These are phyloP conservation scores for Penicillium sp. DNA, from an alignment of 2,329 filamentous ascomycete species.

Conservation along the genomic window DNA sequence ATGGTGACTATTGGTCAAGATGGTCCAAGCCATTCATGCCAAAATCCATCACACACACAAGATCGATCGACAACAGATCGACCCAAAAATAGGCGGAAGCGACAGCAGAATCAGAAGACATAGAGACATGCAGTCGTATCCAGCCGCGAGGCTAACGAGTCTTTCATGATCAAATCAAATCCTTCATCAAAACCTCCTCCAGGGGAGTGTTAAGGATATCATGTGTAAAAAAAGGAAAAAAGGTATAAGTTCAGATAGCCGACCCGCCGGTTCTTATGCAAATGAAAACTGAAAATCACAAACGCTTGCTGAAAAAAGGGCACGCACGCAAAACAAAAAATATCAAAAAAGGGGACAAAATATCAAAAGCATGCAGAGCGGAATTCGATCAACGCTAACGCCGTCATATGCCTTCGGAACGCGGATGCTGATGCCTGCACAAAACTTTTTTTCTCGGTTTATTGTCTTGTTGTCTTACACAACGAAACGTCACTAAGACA, in stretches of 20 bases:
- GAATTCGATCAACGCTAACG: slow-evolving; percentile 48
- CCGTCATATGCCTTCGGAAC: slow-evolving; percentile 51
- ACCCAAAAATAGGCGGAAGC: slow-evolving; percentile 14
- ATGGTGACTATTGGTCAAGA: neutral
- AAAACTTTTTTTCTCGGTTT: slow-evolving; percentile 15
- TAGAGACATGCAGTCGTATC: slow-evolving; percentile 40
- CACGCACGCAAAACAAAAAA: slow-evolving; percentile 28
- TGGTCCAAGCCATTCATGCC: slow-evolving; percentile 5
- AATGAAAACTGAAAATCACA: slow-evolving; percentile 34
- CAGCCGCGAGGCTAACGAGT: slow-evolving; percentile 48
- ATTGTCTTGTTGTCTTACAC: no score
- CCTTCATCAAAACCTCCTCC: slow-evolving; percentile 21
- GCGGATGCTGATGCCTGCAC: slow-evolving; percentile 29
- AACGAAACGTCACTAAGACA: no score
- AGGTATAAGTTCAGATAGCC: slow-evolving; percentile 38
- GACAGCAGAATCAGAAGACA: slow-evolving; percentile 30
- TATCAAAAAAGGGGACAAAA: slow-evolving; percentile 34
- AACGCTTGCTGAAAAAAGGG: slow-evolving; percentile 45
- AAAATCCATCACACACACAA: neutral
- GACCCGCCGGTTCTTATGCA: slow-evolving; percentile 48
- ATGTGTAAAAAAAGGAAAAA: neutral
- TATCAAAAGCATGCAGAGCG: slow-evolving; percentile 40
- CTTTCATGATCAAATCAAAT: slow-evolving; percentile 32
- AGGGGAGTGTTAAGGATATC: slow-evolving; percentile 20
- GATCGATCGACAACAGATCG: neutral